Base-by-base conservation (phyloP, 108 stramenopile genomes). In the Pseudonitzschia multistriata region DNA sequence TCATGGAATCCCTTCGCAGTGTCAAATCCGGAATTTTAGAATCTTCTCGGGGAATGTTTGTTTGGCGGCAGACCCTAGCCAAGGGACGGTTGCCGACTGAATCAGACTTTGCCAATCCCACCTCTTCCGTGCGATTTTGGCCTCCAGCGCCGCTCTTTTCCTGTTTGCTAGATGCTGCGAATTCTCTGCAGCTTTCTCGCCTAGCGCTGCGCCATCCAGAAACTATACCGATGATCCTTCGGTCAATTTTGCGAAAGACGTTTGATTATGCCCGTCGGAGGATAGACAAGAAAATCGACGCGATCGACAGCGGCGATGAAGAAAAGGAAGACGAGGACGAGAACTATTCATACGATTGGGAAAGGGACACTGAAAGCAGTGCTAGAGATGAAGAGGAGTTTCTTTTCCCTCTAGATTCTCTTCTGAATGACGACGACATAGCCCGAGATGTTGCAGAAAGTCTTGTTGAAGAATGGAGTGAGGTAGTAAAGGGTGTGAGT, bases 161-260 rank as follows among this genome's bases (percentile, higher is more conserved):
- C 11, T 56, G 52, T 25, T 34, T 88, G 13, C 25, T 29, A 27
- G 34, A 65, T n/a, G 48, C 59, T 21, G 74, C 87, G 65, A 48
- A 70, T 2, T n/a, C 52, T 1, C 53, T 84, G 53, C 84, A 79
- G 42, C 62, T 90, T 33, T 81, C 86, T 17, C 75, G 89, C 35
- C 81, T 88, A 71, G 81, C 81, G 17, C 49, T 74, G 24, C 70
- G 83, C 19, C 88, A 87, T 78, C 88, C 88, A 21, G 80, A 85
- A 79, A 82, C 68, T 5, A 22, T 82, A 21, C 68, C 79, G 21
- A 57, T 78, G 5, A 74, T 90, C 15, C 61, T 90, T n/a, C 56
- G 79, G 5, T 73, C 76, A 1, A 52, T 90, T 54, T 40, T 84
- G 17, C 81, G 73, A 48, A 25, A 84, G 56, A 79, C 69, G 4